Evolutionary conservation across 208 protist genomes (phyloP).

Genomic region (Jaenimonas drosophilae): DNA sequence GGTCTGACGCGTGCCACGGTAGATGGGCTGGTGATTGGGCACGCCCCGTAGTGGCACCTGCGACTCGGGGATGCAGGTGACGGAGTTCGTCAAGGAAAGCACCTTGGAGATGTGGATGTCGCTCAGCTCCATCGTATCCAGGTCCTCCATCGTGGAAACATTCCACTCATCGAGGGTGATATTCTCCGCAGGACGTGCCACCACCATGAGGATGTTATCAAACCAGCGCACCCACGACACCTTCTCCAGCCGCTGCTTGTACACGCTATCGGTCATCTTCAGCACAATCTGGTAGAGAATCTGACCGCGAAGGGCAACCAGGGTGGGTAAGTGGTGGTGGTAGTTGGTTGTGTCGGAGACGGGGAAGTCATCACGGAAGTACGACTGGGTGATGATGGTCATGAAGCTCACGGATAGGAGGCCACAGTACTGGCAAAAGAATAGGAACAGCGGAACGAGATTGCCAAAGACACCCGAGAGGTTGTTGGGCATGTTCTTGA

Average conservation of each 20-base stretch:
- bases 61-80: slow-evolving; percentile 6
- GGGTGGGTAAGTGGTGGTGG: slow-evolving; percentile 35
- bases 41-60: background rate
- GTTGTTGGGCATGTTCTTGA: slow-evolving; percentile 53
- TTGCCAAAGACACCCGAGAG: slow-evolving; percentile 70
- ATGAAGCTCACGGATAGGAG: slow-evolving; percentile 74
- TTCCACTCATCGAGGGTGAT: slow-evolving; percentile 82
- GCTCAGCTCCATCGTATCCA: slow-evolving; percentile 28
- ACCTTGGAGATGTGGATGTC: slow-evolving; percentile 46
- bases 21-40: slow-evolving; percentile 12
- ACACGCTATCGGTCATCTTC: slow-evolving; percentile 27
- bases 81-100: slow-evolving; percentile 20
- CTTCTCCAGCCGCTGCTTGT: slow-evolving; percentile 23
- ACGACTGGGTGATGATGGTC: slow-evolving; percentile 74
- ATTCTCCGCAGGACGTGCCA: slow-evolving; percentile 21
- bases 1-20: slow-evolving; percentile 57
- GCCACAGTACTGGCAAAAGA: slow-evolving; percentile 77
- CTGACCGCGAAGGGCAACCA: slow-evolving; percentile 64
- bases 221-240: slow-evolving; percentile 84
- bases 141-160: slow-evolving; percentile 17
- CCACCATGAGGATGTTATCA: slow-evolving; percentile 33
- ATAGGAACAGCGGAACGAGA: slow-evolving; percentile 60
- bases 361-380: slow-evolving; percentile 74
- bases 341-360: slow-evolving; percentile 70
- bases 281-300: slow-evolving; percentile 58